Base-by-base conservation (phyloP, 306 rosid species). In the Mimosa bimucronata region DNA sequence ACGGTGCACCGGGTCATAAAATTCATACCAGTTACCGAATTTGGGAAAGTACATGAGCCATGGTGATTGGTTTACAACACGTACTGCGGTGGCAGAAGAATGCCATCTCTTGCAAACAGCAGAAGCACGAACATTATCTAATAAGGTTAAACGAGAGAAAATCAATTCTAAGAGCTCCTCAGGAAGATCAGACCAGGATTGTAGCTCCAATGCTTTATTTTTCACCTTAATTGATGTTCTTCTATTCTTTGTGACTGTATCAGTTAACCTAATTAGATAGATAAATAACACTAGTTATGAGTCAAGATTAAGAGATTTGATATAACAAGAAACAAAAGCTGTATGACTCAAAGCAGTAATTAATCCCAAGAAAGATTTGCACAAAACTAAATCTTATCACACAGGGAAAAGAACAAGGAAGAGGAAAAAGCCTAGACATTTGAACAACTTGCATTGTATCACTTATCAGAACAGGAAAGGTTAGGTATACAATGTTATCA, bases 31-130 rank as follows among this genome's bases (percentile, higher is more conserved):
- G 62, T 78, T 79, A 52, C 97, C 97, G 40, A 25, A 80, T 86
- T 85, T 91, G 7, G 97, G 92, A 80, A 91, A 90, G 85, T 87
- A 90, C 94, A 93, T 88, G 14, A 93, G 88, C 91, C 92, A 86
- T 0, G 92, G 98, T 9, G 97, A 81, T 62, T 86, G 94, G 79
- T 91, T 89, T 64, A 88, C 91, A 73, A 91, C 82, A n/a, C 93
- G 90, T 40, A 93, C 93, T 64, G 93, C 77, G 52, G 71, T 53
- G 48, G 97, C 92, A 75, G 86, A 88, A 53, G 82, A 87, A 34
- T 88, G 74, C 97, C 97, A 93, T 61, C 88, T 88, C 84, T 91
- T 93, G 90, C 94, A 93, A 75, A 86, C 97, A 25, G 42, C 87
- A 41, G 94, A 93, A 34, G 90, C 90, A 29, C 88, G 89, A 4